phyloP scores from a whole-genome alignment of 2,329 filamentous ascomycete species.

The Pseudogymnoascus sp. region DNA sequence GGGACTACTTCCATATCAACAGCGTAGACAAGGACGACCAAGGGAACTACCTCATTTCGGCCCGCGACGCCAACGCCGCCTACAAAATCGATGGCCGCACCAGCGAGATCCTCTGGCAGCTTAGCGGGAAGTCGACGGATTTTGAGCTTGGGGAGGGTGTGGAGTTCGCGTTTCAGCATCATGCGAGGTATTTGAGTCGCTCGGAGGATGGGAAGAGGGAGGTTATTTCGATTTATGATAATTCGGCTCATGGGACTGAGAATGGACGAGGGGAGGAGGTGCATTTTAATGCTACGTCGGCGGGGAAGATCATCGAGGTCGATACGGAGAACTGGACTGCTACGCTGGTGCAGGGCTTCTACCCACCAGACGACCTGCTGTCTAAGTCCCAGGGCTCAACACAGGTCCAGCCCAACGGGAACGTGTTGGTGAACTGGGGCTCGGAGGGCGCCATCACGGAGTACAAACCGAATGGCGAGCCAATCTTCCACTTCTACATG shows the following conservation, averaged over 20 bases:
- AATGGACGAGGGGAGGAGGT: conserved; percentile 13
- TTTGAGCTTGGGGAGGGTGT: conserved; percentile 35
- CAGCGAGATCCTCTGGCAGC: conserved; percentile 39
- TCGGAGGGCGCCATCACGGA: conserved; percentile 19
- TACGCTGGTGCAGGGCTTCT: conserved; percentile 16
- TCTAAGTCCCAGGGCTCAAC: conserved; percentile 19
- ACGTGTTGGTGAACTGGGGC: conserved; percentile 22
- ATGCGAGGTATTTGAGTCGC: conserved; percentile 33
- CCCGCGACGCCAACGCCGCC: conserved; percentile 36
- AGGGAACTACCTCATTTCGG: conserved; percentile 40
- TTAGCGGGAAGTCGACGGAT: conserved; percentile 36
- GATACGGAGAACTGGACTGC: conserved; percentile 16
- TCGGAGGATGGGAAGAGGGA: conserved; percentile 13
- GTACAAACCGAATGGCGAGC: conserved; percentile 24
- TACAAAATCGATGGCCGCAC: conserved; percentile 39
- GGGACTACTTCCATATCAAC: conserved; percentile 30
- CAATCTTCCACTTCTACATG: conserved; percentile 32
- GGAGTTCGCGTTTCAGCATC: conserved; percentile 41
- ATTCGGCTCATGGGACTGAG: conserved; percentile 15
- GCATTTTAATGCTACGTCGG: conserved; percentile 14
- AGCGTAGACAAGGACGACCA: conserved; percentile 31
- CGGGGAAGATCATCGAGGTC: conserved; percentile 20
- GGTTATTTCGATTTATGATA: conserved; percentile 21
- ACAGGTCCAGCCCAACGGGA: conserved; percentile 20
- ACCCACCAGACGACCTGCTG: conserved; percentile 17